A percentile compares a stretch with the other conserved stretches of the same genome.
Conservation (phyloP, 441 rosid species). For the Viola pubescens region DNA sequence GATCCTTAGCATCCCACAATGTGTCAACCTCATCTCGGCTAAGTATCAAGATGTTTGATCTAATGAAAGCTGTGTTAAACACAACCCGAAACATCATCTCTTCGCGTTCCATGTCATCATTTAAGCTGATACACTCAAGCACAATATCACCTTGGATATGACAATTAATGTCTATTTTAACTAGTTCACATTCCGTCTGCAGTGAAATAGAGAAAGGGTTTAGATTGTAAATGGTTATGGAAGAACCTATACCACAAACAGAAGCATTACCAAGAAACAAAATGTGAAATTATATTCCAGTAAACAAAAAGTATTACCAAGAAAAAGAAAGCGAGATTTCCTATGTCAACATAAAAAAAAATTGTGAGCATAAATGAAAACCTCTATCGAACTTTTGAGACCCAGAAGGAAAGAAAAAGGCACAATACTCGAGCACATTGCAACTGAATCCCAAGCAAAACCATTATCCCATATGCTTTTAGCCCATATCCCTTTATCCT, state of each 20-base stretch:
- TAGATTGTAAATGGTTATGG: conserved; percentile 4
- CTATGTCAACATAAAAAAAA: background rate
- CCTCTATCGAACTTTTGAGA: background rate
- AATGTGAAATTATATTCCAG: background rate
- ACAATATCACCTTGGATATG: conserved; percentile 85
- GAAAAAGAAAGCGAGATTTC: background rate
- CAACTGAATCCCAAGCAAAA: conserved; percentile 1
- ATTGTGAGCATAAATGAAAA: background rate
- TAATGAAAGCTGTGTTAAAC: conserved; percentile 87
- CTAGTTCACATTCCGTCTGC: conserved; percentile 81
- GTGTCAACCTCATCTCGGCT: conserved; percentile 85
- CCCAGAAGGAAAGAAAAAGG: background rate
- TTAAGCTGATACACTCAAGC: conserved; percentile 76
- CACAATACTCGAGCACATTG: background rate
- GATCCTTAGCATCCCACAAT: conserved; percentile 73
- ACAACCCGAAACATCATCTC: conserved; percentile 76
- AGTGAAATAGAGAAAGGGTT: conserved; percentile 16
- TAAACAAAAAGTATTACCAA: background rate
- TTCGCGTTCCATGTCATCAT: conserved; percentile 69
- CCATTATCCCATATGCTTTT: background rate
- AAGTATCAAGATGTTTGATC: conserved; percentile 92
- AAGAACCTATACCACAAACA: background rate
- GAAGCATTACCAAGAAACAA: background rate
- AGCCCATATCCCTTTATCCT: no score
- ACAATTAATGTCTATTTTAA: conserved; percentile 85